phyloP scores from a whole-genome alignment of 2,329 filamentous ascomycete species.

The Aureobasidium sp. region DNA sequence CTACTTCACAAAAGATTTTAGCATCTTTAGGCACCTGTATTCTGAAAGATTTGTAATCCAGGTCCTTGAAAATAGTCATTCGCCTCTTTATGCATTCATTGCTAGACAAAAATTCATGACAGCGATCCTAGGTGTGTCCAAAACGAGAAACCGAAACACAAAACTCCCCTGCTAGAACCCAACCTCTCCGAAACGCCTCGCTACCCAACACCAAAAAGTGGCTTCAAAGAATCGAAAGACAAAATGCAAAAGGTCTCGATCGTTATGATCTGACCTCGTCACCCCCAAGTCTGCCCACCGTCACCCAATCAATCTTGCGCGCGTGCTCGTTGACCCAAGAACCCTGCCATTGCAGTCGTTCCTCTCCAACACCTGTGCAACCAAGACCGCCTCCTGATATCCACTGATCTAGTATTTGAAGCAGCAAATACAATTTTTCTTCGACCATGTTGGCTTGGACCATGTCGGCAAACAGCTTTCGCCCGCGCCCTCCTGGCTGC shows the following conservation, averaged over 20 bases:
- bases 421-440: constrained; percentile 65
- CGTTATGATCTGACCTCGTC: constrained; percentile 22
- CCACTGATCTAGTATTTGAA: constrained; percentile 64
- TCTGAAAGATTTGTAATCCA: background rate
- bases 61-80: background rate
- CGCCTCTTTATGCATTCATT: background rate
- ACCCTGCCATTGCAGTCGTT: constrained; percentile 35
- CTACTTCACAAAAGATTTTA: background rate
- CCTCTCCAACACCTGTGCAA: constrained; percentile 25
- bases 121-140: constrained; percentile 3
- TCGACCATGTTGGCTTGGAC: constrained; percentile 65
- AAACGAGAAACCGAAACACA: background rate
- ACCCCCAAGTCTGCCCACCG: constrained; percentile 39
- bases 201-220: background rate
- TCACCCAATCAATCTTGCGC: constrained; percentile 38
- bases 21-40: background rate
- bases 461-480: constrained; percentile 41
- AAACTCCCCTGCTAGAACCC: background rate
- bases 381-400: constrained; percentile 60
- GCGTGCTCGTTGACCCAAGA: constrained; percentile 34
- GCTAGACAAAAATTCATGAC: background rate
- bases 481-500: constrained; percentile 33
- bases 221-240: background rate
- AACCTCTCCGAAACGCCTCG: constrained; percentile 9
- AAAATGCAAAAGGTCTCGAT: background rate